Conservation (phyloP, 2,329 filamentous ascomycete species). For the Ophiosphaerella korrae region DNA sequence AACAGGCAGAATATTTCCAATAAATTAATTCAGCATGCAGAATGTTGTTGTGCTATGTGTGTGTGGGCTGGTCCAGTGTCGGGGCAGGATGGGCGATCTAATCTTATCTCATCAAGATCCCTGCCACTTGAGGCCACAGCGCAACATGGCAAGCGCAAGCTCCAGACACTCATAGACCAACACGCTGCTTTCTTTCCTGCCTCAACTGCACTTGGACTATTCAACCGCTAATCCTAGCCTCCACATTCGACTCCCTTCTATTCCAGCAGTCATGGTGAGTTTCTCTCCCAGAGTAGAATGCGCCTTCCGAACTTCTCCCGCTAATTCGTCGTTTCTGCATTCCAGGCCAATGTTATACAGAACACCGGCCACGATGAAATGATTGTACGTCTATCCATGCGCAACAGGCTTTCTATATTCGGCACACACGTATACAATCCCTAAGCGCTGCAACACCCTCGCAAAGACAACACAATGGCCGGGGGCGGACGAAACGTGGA, state of each 20-base stretch:
- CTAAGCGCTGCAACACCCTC: neutral
- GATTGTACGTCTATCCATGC: slow-evolving; percentile 75
- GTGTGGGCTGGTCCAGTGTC: neutral
- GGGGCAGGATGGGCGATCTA: slow-evolving; percentile 19
- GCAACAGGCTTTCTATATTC: slow-evolving; percentile 3
- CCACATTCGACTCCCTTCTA: neutral
- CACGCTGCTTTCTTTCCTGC: slow-evolving; percentile 11
- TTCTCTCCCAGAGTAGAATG: slow-evolving; percentile 12
- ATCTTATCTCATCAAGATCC: slow-evolving; percentile 41
- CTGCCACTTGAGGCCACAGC: slow-evolving; percentile 41
- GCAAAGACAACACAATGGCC: slow-evolving; percentile 16
- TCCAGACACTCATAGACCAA: slow-evolving; percentile 23
- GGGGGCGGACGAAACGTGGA: slow-evolving; percentile 19
- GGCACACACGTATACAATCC: neutral
- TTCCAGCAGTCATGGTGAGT: slow-evolving; percentile 28
- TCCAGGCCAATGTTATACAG: slow-evolving; percentile 76
- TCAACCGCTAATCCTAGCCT: neutral
- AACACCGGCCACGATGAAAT: slow-evolving; percentile 97
- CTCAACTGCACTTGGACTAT: slow-evolving; percentile 5
- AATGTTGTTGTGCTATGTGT: neutral
- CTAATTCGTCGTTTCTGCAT: slow-evolving; percentile 36
- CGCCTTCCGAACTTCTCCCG: slow-evolving; percentile 31
- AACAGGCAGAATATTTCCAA: no score
- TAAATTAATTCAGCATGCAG: no score
- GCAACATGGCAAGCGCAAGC: slow-evolving; percentile 29